A percentile compares a stretch with the other conserved stretches of the same genome.
Evolutionary conservation across 495 filamentous ascomycete genomes (phyloP).

Genomic region (Xylaria curta): DNA sequence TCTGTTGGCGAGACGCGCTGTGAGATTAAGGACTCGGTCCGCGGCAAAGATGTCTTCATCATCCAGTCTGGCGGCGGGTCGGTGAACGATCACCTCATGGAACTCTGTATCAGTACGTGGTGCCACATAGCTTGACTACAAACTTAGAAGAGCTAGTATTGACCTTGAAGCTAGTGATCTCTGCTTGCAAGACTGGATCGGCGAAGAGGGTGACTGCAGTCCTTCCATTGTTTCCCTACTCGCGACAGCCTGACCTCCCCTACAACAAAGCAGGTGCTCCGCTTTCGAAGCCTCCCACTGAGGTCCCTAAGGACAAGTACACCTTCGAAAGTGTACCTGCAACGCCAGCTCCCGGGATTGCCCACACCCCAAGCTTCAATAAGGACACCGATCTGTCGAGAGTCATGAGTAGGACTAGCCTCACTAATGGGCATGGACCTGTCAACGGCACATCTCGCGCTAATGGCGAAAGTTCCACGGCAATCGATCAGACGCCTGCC

Average conservation of each 20-base stretch:
- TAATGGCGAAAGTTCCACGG: conserved; percentile 37
- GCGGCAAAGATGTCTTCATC: conserved; percentile 98
- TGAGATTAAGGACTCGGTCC: conserved; percentile 93
- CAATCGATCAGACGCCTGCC: conserved; percentile 22
- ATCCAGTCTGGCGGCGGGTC: conserved; percentile 88
- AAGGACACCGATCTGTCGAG: conserved; percentile 39
- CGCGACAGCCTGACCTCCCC: conserved; percentile 90
- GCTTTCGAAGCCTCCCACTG: conserved; percentile 68
- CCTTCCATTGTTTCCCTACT: conserved; percentile 95
- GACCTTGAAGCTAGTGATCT: conserved; percentile 62
- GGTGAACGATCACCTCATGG: conserved; percentile 95
- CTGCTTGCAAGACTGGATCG: conserved; percentile 95
- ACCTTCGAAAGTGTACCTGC: conserved; percentile 92
- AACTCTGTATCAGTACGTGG: conserved; percentile 79
- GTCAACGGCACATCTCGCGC: conserved; percentile 48
- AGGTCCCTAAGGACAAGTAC: conserved; percentile 67
- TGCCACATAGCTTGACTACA: conserved; percentile 26
- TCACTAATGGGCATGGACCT: conserved; percentile 58
- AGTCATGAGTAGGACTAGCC: conserved; percentile 39
- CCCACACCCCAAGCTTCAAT: conserved; percentile 64
- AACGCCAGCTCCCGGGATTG: conserved; percentile 75
- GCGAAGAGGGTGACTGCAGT: conserved; percentile 91
- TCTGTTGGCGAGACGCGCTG: conserved; percentile 92
- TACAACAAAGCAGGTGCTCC: conserved; percentile 95
- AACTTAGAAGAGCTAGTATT: conserved; percentile 2